phyloP scores from a whole-genome alignment of 208 protist genomes.

The Trypanosomatidae sp. region DNA sequence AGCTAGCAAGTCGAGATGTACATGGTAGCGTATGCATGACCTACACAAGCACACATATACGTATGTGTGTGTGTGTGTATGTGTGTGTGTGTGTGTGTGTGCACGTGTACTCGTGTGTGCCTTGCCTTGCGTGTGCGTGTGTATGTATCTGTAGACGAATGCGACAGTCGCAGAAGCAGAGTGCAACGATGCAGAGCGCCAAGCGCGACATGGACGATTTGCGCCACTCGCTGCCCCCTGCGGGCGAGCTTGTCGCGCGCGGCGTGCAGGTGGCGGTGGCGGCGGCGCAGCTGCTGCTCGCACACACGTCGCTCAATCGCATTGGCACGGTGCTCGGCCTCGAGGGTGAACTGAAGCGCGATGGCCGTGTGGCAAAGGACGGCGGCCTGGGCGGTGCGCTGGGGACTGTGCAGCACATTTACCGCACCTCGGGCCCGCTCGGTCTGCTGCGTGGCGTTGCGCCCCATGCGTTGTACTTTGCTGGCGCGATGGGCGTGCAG shows the following conservation, averaged over 20 bases:
- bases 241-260: neutral
- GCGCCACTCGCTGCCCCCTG: neutral
- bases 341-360: neutral
- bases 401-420: neutral
- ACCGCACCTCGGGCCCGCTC: neutral
- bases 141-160: too few relatives aligned
- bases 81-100: neutral
- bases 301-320: neutral
- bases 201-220: slow-evolving; percentile 9
- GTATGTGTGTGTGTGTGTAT: neutral
- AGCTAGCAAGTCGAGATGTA: too few relatives aligned
- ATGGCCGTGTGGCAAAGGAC: neutral
- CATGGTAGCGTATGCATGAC: too few relatives aligned
- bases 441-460: neutral
- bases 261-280: neutral
- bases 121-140: neutral
- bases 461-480: neutral
- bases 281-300: neutral
- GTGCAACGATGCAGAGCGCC: too few relatives aligned
- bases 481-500: neutral
- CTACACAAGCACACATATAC: neutral
- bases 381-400: neutral
- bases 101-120: neutral
- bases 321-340: neutral
- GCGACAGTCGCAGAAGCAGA: too few relatives aligned